These are phyloP conservation scores for Collariella sp. DNA, from an alignment of 495 filamentous ascomycete species.

Conservation along the genomic window DNA sequence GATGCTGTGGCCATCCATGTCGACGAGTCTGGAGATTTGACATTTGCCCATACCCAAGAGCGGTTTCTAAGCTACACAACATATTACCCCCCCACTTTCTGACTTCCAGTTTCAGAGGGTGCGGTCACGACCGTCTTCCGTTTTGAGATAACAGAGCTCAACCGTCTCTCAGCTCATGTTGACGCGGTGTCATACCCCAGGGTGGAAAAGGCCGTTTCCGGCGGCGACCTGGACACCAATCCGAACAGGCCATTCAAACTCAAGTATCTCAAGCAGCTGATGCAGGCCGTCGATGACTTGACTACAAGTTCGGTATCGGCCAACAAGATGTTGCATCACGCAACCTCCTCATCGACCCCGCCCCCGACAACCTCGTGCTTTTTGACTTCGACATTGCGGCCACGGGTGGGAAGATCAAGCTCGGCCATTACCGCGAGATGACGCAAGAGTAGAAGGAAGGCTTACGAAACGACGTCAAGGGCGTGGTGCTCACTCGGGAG, in stretches of 20 bases:
- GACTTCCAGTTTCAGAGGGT: neutral
- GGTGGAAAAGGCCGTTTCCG: conserved; percentile 2
- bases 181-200: neutral
- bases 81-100: neutral
- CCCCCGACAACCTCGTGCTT: conserved; percentile 8
- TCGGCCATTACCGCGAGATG: neutral
- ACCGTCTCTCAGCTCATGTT: neutral
- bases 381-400: conserved; percentile 23
- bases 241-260: conserved; percentile 26
- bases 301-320: conserved; percentile 32
- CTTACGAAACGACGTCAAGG: conserved; percentile 33
- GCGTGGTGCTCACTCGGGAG: conserved; percentile 32
- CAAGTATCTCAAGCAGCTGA: conserved; percentile 34
- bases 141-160: conserved; percentile 4
- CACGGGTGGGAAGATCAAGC: no score
- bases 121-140: neutral
- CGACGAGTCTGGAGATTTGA: neutral
- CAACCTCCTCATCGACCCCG: conserved; percentile 9
- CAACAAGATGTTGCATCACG: conserved; percentile 13
- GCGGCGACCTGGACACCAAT: conserved; percentile 25
- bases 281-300: conserved; percentile 32
- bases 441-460: conserved; percentile 3
- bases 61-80: neutral
- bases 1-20: neutral
- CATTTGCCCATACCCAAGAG: neutral